phyloP scores from a whole-genome alignment of 2,329 filamentous ascomycete genomes.

The Sarocladiaceae sp. region DNA sequence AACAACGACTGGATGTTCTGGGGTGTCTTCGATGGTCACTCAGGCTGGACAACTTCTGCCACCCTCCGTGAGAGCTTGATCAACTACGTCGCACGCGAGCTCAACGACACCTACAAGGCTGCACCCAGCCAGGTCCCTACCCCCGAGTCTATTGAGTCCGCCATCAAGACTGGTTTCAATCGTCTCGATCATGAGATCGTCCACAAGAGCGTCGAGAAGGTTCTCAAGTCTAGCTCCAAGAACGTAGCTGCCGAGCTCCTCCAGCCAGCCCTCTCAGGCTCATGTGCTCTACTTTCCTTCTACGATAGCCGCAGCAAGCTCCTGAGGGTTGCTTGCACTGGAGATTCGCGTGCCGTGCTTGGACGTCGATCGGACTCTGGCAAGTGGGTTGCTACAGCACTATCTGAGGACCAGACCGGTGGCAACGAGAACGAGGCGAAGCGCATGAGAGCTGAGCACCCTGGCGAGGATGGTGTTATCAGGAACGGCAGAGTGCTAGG shows the following conservation, averaged over 20 bases:
- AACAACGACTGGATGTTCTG: conserved; percentile 98
- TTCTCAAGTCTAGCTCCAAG: conserved; percentile 84
- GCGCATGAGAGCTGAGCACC: conserved; percentile 80
- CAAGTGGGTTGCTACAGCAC: conserved; percentile 87
- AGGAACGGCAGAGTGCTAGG: conserved; percentile 87
- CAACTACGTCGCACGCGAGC: conserved; percentile 84
- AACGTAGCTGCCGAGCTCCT: conserved; percentile 87
- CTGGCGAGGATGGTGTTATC: conserved; percentile 82
- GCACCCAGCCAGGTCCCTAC: conserved; percentile 58
- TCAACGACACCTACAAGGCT: conserved; percentile 87
- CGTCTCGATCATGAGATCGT: conserved; percentile 92
- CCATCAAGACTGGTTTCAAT: conserved; percentile 89
- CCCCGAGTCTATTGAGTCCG: conserved; percentile 77
- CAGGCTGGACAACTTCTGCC: conserved; percentile 96
- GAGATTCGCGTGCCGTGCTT: conserved; percentile 91
- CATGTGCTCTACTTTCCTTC: conserved; percentile 92
- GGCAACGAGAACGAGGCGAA: conserved; percentile 79
- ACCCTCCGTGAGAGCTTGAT: conserved; percentile 92
- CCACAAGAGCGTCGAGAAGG: conserved; percentile 86
- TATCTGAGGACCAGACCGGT: conserved; percentile 93
- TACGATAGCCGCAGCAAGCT: conserved; percentile 87
- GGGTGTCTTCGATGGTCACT: conserved; percentile 97
- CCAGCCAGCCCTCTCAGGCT: conserved; percentile 91
- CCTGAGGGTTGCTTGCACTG: conserved; percentile 90
- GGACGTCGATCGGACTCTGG: conserved; percentile 72